These are phyloP conservation scores for Brassica rapa DNA, from an alignment of 345 rosid species.

Conservation along the genomic window DNA sequence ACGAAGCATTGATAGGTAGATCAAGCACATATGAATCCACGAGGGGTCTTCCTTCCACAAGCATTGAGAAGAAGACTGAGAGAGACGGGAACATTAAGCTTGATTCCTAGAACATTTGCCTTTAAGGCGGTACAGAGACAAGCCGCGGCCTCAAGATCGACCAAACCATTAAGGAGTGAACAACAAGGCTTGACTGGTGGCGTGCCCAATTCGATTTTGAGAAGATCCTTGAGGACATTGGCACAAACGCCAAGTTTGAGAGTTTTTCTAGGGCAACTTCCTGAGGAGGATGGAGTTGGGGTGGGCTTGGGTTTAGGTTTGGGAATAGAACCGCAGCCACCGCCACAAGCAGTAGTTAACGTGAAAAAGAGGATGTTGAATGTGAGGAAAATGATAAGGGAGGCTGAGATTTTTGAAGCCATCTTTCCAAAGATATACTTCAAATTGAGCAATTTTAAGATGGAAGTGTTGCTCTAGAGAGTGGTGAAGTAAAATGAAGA, in stretches of 20 bases:
- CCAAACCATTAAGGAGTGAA: conserved; percentile 48
- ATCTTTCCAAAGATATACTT: conserved; percentile 2
- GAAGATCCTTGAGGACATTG: conserved; percentile 42
- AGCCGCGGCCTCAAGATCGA: conserved; percentile 64
- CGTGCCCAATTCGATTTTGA: conserved; percentile 42
- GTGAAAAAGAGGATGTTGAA: conserved; percentile 36
- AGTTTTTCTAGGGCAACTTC: conserved; percentile 52
- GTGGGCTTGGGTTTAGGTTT: conserved; percentile 31
- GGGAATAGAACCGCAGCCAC: conserved; percentile 21
- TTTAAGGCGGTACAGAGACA: conserved; percentile 70
- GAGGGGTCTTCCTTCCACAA: conserved; percentile 54
- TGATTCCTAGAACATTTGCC: conserved; percentile 54
- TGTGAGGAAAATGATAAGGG: conserved; percentile 22
- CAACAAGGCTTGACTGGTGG: conserved; percentile 57
- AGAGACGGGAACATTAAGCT: conserved; percentile 56
- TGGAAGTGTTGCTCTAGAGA: conserved; percentile 13
- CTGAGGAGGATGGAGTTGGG: conserved; percentile 5
- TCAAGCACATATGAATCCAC: conserved; percentile 23
- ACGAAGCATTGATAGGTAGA: neutral
- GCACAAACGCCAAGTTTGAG: conserved; percentile 61
- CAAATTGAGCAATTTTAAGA: neutral
- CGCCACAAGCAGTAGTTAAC: conserved; percentile 23
- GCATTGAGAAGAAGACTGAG: conserved; percentile 57
- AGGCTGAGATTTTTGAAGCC: conserved; percentile 34
- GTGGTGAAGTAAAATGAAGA: conserved; percentile 23